phyloP scores from a whole-genome alignment of 352 stramenopile genomes.

The Pythium graminicola region DNA sequence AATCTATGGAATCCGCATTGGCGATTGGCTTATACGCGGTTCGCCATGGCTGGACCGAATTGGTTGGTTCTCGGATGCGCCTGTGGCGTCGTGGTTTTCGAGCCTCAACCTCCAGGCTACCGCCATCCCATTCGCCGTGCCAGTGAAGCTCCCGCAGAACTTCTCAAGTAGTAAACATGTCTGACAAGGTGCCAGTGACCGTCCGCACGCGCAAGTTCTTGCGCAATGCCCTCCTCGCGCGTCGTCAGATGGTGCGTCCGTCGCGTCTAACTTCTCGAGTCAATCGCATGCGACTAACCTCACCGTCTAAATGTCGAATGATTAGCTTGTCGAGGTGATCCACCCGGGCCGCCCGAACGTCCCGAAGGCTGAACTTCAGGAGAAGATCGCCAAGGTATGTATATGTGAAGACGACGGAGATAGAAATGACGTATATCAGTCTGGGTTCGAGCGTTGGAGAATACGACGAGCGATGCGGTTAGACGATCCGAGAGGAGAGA shows the following conservation, averaged over 20 bases:
- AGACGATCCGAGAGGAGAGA: no score
- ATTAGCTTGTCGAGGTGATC: constrained; percentile 96
- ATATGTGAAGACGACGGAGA: constrained; percentile 6
- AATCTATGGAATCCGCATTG: neutral
- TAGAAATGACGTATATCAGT: neutral
- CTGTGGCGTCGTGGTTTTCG: constrained; percentile 20
- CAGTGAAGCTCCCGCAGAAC: constrained; percentile 63
- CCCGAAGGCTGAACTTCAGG: constrained; percentile 95
- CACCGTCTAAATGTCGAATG: neutral
- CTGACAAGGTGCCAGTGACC: constrained; percentile 92
- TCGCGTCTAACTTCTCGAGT: neutral
- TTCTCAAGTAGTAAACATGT: constrained; percentile 82
- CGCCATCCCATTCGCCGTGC: constrained; percentile 20
- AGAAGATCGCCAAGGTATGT: constrained; percentile 95
- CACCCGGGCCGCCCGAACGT: constrained; percentile 97
- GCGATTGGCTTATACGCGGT: constrained; percentile 39
- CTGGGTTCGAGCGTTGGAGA: no score
- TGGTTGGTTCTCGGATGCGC: constrained; percentile 65
- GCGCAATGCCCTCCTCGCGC: constrained; percentile 95
- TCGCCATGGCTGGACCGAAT: constrained; percentile 35
- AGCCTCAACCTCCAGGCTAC: constrained; percentile 2
- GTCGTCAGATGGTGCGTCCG: constrained; percentile 94
- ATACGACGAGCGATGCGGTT: no score
- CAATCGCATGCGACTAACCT: neutral
- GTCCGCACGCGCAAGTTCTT: constrained; percentile 99